Base-by-base conservation (phyloP, 805 yeast species). In the Saccharomycopsis sp. region DNA sequence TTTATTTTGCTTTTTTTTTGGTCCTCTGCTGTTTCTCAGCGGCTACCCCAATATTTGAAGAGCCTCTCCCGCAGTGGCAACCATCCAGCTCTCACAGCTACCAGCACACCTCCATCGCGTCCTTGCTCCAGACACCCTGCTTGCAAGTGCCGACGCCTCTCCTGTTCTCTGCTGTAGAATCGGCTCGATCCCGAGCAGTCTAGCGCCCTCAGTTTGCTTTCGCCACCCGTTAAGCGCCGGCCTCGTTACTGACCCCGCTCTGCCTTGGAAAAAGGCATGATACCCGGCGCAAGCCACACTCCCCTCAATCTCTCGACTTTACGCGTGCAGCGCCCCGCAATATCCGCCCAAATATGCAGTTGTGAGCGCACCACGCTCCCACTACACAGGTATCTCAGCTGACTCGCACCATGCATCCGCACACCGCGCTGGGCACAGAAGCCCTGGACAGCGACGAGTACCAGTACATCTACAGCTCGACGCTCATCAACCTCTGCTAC, bases 401-500 rank as follows among this genome's bases (percentile, higher is more conserved):
- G 4, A 12, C 8, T 44, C 48, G 21, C 18, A 44, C 21, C 48
- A 44, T 44, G 21, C 20, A 44, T n/a, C 21, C 18, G 21, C 21
- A 37, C n/a, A 12, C 12, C 12, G n/a, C 18, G 16, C 8, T 44
- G 48, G 21, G 7, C 4, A 44, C 8, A 12, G 21, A 5, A 12
- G 7, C 48, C 16, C 18, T 20, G 8, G 48, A 44, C 16, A 18
- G 4, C 7, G 21, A 44, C 12, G 48, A 44, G 12, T 44, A 44
- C 21, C 48, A 44, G 21, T 44, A 44, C 21, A 18, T 44, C 21
- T 44, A 16, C 21, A 44, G 48, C 37, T 51, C 37, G 18, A 51
- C 24, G 20, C 29, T 61, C 2, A 52, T 59, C 24, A 50, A 76
- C 23, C 73, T 83, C 23, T 82, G 89, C 62, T 76, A 81, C 50